Base-by-base conservation (phyloP, 2,329 filamentous ascomycete species). In the Paecilomyces dactylethromorphus region DNA sequence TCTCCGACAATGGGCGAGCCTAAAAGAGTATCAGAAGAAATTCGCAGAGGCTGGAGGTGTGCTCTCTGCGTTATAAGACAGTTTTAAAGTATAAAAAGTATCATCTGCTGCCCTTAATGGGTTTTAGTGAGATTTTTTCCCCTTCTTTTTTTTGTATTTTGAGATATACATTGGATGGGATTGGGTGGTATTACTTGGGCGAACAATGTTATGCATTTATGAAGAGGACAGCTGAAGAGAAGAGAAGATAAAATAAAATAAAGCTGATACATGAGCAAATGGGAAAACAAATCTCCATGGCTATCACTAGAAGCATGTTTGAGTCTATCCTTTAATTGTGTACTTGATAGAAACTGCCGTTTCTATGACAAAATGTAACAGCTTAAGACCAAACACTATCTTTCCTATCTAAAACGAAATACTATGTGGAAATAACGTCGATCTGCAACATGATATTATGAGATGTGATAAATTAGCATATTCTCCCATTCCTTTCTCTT, bases 1-100 rank as follows among this genome's bases (percentile, higher is more conserved):
- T 72, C 74, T 94, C 64, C 80, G 84, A 21, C 82, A 85, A 59
- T 96, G 91, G 91, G 88, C 89, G 0, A 90, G 89, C 69, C 74
- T 96, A 63, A 82, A 89, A 59, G 88, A 93, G 56, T 89, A 90
- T 64, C 91, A 95, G 73, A 74, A 87, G 62, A 85, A 87, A 58
- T 90, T 92, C 69, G 83, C 86, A 8, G 83, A 86, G 57, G 82
- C 82, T 35, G 87, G 86, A 1, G 87, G 85, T 22, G 29, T 70
- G 31, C 54, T 73, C 26, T 68, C 66, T 26, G 67, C 73, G 45
- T 33, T 73, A 52, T 73, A 64, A 64, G 12, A 57, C 39, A 26
- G 21, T 32, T 56, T 54, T 8, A 18, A 45, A 8, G 15, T 45
- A 45, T 45, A 45, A n/a, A 45, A 45, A 5, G 39, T n/a, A 45